Evolutionary conservation across 306 rosid genomes (phyloP).

Genomic region (Fragaria ananassa): DNA sequence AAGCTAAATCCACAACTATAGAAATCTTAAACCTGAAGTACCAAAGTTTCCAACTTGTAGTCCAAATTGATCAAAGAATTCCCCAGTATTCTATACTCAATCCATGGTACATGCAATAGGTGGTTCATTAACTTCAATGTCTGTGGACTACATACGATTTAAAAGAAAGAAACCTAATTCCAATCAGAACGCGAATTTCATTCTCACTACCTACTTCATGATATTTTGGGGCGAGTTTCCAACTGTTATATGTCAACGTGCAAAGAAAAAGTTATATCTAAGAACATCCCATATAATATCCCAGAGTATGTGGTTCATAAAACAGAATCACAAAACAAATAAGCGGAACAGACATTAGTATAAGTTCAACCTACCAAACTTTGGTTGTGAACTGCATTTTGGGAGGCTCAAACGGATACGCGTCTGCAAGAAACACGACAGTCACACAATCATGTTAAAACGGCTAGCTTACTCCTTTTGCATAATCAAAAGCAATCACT

Average conservation of each 20-base stretch:
- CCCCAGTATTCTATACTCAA: not conserved
- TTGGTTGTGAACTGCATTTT: constrained; percentile 90
- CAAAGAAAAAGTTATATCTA: not conserved
- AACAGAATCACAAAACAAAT: not conserved
- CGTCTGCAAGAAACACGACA: constrained; percentile 53
- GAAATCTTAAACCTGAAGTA: not conserved
- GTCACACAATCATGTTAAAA: not conserved
- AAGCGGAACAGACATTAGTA: not conserved
- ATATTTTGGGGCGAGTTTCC: not conserved
- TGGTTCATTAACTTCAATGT: not conserved
- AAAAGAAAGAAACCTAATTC: not conserved
- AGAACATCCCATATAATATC: not conserved
- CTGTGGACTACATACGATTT: not conserved
- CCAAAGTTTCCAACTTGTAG: not conserved
- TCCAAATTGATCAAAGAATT: not conserved
- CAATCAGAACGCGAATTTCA: not conserved
- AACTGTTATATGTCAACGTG: not conserved
- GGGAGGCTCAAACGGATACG: constrained; percentile 97
- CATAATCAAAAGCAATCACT: constrained; percentile 3
- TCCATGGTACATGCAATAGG: not conserved
- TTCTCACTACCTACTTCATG: not conserved
- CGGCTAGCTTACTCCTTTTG: not conserved
- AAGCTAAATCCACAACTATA: not conserved
- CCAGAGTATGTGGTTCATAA: not conserved
- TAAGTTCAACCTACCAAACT: constrained; percentile 63